These are phyloP conservation scores for Parsonsia alboflavescens DNA, from an alignment of 257 asterid species.

Conservation along the genomic window DNA sequence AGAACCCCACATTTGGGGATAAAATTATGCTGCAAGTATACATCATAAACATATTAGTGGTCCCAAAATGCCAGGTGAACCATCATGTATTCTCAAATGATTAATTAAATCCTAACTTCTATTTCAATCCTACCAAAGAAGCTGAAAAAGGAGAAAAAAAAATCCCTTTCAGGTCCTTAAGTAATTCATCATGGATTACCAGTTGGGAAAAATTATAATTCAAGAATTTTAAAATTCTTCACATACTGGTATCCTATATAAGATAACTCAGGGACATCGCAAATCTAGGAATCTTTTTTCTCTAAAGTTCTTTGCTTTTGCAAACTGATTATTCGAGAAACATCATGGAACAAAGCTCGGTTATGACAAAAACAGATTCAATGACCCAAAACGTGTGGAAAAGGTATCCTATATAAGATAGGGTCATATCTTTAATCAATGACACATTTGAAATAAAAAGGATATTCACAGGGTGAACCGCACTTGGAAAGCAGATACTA, in stretches of 20 bases:
- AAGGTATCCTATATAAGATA: not conserved
- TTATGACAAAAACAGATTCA: no score
- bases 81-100: not conserved
- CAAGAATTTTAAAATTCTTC: not conserved
- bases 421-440: no score
- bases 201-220: not conserved
- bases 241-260: not conserved
- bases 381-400: not conserved
- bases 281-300: not conserved
- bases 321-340: not conserved
- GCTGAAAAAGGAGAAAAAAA: not conserved
- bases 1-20: no score
- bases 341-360: not conserved
- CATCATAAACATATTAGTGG: not conserved
- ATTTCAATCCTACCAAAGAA: not conserved
- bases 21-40: no score
- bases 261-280: no score
- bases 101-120: not conserved
- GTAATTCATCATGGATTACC: not conserved
- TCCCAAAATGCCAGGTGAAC: slow-evolving; percentile 3
- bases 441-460: not conserved
- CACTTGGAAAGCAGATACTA: not conserved
- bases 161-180: not conserved
- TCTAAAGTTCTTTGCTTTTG: not conserved
- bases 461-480: not conserved